Evolutionary conservation across 2,329 filamentous ascomycete genomes (phyloP).

Genomic region (Chaetomium sp.): DNA sequence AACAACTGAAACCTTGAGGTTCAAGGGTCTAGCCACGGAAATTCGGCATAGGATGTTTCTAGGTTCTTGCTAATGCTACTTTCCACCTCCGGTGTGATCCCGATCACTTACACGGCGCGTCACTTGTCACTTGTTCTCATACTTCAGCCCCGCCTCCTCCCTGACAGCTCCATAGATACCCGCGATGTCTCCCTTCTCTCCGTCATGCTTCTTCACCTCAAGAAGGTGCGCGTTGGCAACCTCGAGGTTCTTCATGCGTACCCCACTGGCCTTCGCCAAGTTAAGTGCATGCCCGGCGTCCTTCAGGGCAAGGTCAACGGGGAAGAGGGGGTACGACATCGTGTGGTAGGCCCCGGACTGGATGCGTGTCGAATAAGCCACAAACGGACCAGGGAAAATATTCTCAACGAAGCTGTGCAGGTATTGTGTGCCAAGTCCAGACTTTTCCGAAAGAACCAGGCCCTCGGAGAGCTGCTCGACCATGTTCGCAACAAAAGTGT

Average conservation of each 20-base stretch:
- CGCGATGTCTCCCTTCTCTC: conserved; percentile 69
- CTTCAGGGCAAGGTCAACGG: conserved; percentile 75
- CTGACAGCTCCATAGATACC: conserved; percentile 77
- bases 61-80: not conserved
- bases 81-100: not conserved
- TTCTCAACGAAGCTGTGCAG: conserved; percentile 65
- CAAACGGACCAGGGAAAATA: conserved; percentile 70
- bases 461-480: conserved; percentile 73
- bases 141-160: conserved; percentile 66
- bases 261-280: conserved; percentile 57
- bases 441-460: conserved; percentile 72
- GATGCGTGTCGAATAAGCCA: conserved; percentile 71
- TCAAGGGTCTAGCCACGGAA: too few relatives aligned
- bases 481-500: conserved; percentile 80
- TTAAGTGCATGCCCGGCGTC: conserved; percentile 68
- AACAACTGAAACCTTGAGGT: too few relatives aligned
- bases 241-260: conserved; percentile 57
- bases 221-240: conserved; percentile 63
- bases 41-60: not conserved
- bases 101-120: not conserved
- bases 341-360: conserved; percentile 67
- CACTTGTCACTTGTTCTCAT: conserved; percentile 50
- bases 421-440: conserved; percentile 63
- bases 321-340: conserved; percentile 73
- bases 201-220: conserved; percentile 59